These are phyloP conservation scores for Ceratocystis diversiconidia DNA, from an alignment of 2,329 filamentous ascomycete genomes.

Conservation along the genomic window DNA sequence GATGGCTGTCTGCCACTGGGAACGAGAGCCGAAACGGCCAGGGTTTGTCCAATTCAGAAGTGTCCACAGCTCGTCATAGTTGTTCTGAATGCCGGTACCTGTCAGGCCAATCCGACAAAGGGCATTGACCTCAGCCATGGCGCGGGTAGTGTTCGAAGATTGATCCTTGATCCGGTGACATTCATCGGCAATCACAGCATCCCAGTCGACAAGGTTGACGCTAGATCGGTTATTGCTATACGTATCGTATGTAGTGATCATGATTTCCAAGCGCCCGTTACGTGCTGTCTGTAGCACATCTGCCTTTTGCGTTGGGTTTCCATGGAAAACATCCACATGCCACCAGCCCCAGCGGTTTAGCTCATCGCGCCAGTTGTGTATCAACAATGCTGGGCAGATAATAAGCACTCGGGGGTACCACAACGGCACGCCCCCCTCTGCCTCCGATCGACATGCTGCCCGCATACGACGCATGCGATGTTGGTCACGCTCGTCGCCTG, in stretches of 20 bases:
- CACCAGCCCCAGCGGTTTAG: conserved; percentile 90
- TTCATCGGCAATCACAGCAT: conserved; percentile 87
- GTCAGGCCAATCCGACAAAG: conserved; percentile 87
- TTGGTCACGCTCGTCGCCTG: conserved; percentile 68
- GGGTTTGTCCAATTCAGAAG: conserved; percentile 94
- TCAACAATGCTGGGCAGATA: conserved; percentile 75
- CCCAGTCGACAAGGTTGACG: conserved; percentile 81
- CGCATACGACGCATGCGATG: conserved; percentile 83
- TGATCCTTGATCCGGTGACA: conserved; percentile 80
- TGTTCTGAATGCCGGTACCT: conserved; percentile 94
- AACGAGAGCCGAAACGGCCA: conserved; percentile 47
- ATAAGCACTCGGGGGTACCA: conserved; percentile 55
- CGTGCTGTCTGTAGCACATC: conserved; percentile 57
- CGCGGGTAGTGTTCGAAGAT: conserved; percentile 60
- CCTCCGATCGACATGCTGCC: conserved; percentile 26
- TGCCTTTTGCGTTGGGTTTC: conserved; percentile 42
- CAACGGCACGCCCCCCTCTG: neutral
- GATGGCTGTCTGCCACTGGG: conserved; percentile 67
- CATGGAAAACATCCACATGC: conserved; percentile 74
- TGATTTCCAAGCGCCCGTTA: conserved; percentile 67
- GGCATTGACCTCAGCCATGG: conserved; percentile 82
- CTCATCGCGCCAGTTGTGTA: conserved; percentile 84
- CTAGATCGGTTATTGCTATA: conserved; percentile 62
- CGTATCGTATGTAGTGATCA: conserved; percentile 88
- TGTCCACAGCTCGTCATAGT: conserved; percentile 94